These are phyloP conservation scores for Rhizomucor pusillus DNA, from an alignment of 371 early-diverging fungal genomes.

Conservation along the genomic window DNA sequence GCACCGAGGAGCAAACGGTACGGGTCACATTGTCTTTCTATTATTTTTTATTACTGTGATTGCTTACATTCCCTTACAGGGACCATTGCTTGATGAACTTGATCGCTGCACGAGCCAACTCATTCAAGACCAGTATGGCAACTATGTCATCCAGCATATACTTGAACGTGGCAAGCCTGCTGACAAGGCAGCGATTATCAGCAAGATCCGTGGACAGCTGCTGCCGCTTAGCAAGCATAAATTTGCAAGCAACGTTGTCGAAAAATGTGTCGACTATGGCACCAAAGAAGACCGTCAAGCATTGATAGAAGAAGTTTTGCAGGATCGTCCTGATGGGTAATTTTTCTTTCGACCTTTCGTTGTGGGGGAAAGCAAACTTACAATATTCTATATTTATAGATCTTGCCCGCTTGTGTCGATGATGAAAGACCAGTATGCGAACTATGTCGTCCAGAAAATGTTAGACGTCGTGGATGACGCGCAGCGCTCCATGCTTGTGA, in stretches of 20 bases:
- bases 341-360: slow-evolving; percentile 2
- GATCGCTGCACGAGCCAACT: slow-evolving; percentile 91
- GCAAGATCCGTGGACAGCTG: slow-evolving; percentile 89
- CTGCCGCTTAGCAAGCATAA: slow-evolving; percentile 95
- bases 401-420: slow-evolving; percentile 86
- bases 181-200: slow-evolving; percentile 85
- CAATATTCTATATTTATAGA: slow-evolving; percentile 29
- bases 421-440: slow-evolving; percentile 99
- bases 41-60: neutral
- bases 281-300: slow-evolving; percentile 67
- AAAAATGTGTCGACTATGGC: slow-evolving; percentile 90
- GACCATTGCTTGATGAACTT: slow-evolving; percentile 90
- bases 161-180: slow-evolving; percentile 90
- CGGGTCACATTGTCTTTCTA: slow-evolving; percentile 8
- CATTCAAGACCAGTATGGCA: slow-evolving; percentile 99
- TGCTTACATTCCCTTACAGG: slow-evolving; percentile 11
- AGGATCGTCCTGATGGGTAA: slow-evolving; percentile 72
- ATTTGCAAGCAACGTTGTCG: slow-evolving; percentile 99
- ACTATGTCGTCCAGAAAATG: slow-evolving; percentile 99
- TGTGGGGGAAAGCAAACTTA: too few relatives aligned
- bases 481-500: slow-evolving; percentile 81
- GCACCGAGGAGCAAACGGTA: slow-evolving; percentile 84
- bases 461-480: slow-evolving; percentile 93
- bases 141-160: slow-evolving; percentile 98
- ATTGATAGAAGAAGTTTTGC: slow-evolving; percentile 89